Conservation (phyloP, 495 filamentous ascomycete genomes). For the Penicillium salamii region DNA sequence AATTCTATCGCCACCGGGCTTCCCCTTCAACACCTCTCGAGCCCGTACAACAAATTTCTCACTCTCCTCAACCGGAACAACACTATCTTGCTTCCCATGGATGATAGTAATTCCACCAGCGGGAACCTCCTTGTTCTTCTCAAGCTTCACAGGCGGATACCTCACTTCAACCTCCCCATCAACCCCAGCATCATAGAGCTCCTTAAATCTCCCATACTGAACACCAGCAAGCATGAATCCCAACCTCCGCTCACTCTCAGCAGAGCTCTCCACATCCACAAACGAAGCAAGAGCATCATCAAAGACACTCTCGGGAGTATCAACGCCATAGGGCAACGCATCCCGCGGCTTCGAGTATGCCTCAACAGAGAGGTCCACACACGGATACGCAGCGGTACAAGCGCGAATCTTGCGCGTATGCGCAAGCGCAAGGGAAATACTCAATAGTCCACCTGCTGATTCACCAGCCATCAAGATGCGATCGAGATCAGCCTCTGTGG, state of each 20-base stretch:
- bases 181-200: constrained; percentile 18
- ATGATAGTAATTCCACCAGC: constrained; percentile 24
- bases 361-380: constrained; percentile 10
- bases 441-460: constrained; percentile 36
- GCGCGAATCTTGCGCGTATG: constrained; percentile 22
- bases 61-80: constrained; percentile 17
- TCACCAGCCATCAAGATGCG: constrained; percentile 29
- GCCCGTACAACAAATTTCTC: constrained; percentile 28
- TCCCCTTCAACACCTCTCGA: constrained; percentile 10
- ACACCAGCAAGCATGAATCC: constrained; percentile 17
- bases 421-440: constrained; percentile 24
- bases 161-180: constrained; percentile 5
- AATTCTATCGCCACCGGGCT: constrained; percentile 16
- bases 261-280: constrained; percentile 14
- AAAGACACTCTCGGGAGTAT: constrained; percentile 12
- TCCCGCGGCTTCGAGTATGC: constrained; percentile 2
- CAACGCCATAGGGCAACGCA: constrained; percentile 1
- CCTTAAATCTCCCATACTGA: constrained; percentile 10
- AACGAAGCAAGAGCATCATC: constrained; percentile 1
- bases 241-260: constrained; percentile 1
- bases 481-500: constrained; percentile 22
- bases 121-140: constrained; percentile 17
- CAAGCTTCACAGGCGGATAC: constrained; percentile 18
- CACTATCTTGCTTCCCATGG: constrained; percentile 22
- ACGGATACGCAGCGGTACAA: constrained; percentile 20